Conservation (phyloP, 1,284 basidiomycete genomes). For the Leccinum pachyderme region DNA sequence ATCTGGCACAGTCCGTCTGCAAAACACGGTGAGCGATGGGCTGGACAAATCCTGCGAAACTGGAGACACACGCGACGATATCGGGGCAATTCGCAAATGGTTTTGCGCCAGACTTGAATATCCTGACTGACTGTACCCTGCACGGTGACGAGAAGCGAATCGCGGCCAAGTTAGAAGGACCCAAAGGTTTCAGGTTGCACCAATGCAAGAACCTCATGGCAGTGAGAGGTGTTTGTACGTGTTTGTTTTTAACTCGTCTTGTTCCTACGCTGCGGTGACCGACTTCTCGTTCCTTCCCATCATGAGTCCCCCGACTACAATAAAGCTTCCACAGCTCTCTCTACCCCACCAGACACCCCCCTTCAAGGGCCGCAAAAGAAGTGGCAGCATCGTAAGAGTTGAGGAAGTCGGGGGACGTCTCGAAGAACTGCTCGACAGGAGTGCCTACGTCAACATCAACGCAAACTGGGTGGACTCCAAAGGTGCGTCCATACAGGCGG, state of each 20-base stretch:
- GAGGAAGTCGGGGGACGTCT: conserved; percentile 80
- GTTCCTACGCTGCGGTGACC: not conserved
- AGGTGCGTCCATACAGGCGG: conserved; percentile 52
- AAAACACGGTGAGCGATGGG: conserved; percentile 9
- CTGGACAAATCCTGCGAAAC: too few species aligned
- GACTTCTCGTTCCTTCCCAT: not conserved
- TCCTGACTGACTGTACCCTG: conserved; percentile 22
- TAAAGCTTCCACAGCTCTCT: conserved; percentile 49
- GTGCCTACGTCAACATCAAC: conserved; percentile 87
- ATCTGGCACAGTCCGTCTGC: conserved; percentile 65
- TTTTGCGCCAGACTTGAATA: conserved; percentile 24
- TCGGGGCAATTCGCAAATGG: conserved; percentile 62
- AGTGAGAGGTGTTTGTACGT: conserved; percentile 16
- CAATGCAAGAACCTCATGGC: conserved; percentile 54
- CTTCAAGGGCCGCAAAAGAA: conserved; percentile 61
- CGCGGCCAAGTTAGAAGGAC: conserved; percentile 41
- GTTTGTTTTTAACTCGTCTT: conserved; percentile 10
- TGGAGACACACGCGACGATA: conserved; percentile 56
- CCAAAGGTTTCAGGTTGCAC: conserved; percentile 61
- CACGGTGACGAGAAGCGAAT: conserved; percentile 25
- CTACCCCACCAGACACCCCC: conserved; percentile 34
- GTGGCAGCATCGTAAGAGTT: conserved; percentile 83
- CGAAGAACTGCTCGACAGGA: conserved; percentile 80
- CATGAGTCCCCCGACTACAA: conserved; percentile 48
- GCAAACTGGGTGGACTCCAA: conserved; percentile 99